These are phyloP conservation scores for Hymenotorrendiella dingleyae DNA, from an alignment of 2,329 filamentous ascomycete species.

Conservation along the genomic window DNA sequence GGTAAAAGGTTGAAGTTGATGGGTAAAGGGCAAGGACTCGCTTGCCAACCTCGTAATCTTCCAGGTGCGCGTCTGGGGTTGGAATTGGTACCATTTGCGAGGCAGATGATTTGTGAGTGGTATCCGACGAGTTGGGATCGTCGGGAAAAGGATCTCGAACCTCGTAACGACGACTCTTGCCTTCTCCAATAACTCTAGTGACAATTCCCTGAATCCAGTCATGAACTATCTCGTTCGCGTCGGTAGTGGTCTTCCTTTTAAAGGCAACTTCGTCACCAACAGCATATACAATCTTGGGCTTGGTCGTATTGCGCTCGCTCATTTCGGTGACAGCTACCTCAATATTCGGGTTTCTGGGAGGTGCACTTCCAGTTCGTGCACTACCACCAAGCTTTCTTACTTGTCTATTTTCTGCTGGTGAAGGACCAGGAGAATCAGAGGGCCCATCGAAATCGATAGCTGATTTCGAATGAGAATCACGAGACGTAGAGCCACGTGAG, in stretches of 20 bases:
- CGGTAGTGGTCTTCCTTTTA: constrained; percentile 51
- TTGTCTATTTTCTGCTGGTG: constrained; percentile 26
- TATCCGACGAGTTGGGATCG: constrained; percentile 51
- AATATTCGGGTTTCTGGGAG: constrained; percentile 22
- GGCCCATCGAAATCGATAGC: constrained; percentile 27
- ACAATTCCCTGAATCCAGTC: constrained; percentile 77
- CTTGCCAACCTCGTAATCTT: constrained; percentile 59
- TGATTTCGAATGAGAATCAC: constrained; percentile 23
- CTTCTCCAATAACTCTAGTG: constrained; percentile 67
- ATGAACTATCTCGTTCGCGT: too few relatives aligned
- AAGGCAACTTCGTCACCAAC: constrained; percentile 63
- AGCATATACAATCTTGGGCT: constrained; percentile 49
- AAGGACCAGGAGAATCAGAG: constrained; percentile 28
- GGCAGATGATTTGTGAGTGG: constrained; percentile 62
- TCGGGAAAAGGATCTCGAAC: constrained; percentile 77
- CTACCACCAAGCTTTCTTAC: constrained; percentile 22
- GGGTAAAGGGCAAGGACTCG: constrained; percentile 75
- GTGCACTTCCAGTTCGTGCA: constrained; percentile 25
- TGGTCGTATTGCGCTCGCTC: constrained; percentile 16
- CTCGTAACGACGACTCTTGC: constrained; percentile 71
- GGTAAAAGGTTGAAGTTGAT: constrained; percentile 80
- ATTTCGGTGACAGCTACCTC: constrained; percentile 20
- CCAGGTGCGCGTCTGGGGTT: constrained; percentile 49
- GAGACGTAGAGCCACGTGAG: constrained; percentile 16
- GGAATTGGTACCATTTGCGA: constrained; percentile 75